phyloP scores from a whole-genome alignment of 2,329 filamentous ascomycete genomes.

The Fusarium nelsonii region DNA sequence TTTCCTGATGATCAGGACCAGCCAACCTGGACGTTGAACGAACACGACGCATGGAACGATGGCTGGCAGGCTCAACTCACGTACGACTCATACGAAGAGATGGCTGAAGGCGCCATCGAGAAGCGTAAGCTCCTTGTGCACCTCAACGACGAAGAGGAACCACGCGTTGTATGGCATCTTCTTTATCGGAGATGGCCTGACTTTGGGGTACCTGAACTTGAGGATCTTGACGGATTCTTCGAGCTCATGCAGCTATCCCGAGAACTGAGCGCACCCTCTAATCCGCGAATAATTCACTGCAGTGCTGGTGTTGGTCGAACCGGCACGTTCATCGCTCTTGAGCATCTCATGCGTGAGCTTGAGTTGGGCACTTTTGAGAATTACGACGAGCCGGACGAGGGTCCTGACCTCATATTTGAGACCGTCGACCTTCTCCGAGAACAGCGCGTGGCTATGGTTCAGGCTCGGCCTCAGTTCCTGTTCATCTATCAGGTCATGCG shows the following conservation, averaged over 20 bases:
- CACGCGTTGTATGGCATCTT: constrained; percentile 82
- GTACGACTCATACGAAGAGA: constrained; percentile 72
- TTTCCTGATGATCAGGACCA: constrained; percentile 74
- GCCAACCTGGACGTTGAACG: constrained; percentile 69
- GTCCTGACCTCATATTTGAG: constrained; percentile 76
- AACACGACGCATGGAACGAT: constrained; percentile 73
- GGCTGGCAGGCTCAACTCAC: constrained; percentile 76
- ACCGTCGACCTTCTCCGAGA: constrained; percentile 85
- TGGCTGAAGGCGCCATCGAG: constrained; percentile 71
- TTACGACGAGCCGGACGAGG: constrained; percentile 52
- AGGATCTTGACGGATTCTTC: constrained; percentile 76
- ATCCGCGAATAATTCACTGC: constrained; percentile 85
- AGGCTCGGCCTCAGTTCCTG: constrained; percentile 83
- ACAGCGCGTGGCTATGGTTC: constrained; percentile 96
- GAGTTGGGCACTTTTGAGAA: constrained; percentile 76
- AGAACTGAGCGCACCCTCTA: constrained; percentile 64
- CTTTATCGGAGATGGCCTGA: constrained; percentile 92
- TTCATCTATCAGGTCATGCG: constrained; percentile 91
- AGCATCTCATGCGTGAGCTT: constrained; percentile 87
- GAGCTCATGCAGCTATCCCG: constrained; percentile 76
- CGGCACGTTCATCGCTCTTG: constrained; percentile 96
- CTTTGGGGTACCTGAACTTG: constrained; percentile 81
- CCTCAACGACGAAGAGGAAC: constrained; percentile 59
- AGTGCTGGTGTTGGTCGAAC: constrained; percentile 94
- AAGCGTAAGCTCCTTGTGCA: constrained; percentile 78